Percentiles rank a stretch among this genome's conserved stretches.
Evolutionary conservation across 2,329 filamentous ascomycete genomes (phyloP).

Genomic region (Hirsutella rhossiliensis): DNA sequence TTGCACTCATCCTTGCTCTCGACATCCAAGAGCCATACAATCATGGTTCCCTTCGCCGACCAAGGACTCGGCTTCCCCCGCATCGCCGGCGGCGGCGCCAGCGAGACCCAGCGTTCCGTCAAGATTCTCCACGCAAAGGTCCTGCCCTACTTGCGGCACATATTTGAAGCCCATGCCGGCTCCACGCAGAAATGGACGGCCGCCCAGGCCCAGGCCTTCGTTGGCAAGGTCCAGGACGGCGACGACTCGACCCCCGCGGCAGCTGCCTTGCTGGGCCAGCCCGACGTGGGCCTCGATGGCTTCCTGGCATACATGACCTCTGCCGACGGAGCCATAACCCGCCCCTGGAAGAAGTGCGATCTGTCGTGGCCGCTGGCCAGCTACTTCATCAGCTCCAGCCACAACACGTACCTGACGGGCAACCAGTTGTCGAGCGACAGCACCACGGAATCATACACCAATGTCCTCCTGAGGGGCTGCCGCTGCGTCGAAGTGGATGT

Average conservation of each 20-base stretch:
- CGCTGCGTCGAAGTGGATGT: conserved; percentile 92
- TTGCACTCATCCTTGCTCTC: background rate
- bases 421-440: conserved; percentile 80
- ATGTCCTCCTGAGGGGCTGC: conserved; percentile 71
- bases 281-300: conserved; percentile 30
- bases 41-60: background rate
- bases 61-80: background rate
- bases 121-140: conserved; percentile 27
- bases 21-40: background rate
- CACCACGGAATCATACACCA: conserved; percentile 79
- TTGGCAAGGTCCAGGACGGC: conserved; percentile 33
- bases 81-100: conserved; percentile 10
- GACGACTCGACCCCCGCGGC: conserved; percentile 16
- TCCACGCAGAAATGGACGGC: conserved; percentile 30
- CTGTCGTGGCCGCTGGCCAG: conserved; percentile 72
- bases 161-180: conserved; percentile 33
- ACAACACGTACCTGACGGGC: conserved; percentile 88
- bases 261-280: conserved; percentile 12
- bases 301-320: conserved; percentile 48
- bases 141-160: conserved; percentile 29
- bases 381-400: conserved; percentile 89
- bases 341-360: conserved; percentile 29
- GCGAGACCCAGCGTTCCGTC: conserved; percentile 27
- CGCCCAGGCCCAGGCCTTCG: conserved; percentile 32
- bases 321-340: conserved; percentile 27